Conservation (phyloP, 352 stramenopile genomes). For the Pythium aquatile region DNA sequence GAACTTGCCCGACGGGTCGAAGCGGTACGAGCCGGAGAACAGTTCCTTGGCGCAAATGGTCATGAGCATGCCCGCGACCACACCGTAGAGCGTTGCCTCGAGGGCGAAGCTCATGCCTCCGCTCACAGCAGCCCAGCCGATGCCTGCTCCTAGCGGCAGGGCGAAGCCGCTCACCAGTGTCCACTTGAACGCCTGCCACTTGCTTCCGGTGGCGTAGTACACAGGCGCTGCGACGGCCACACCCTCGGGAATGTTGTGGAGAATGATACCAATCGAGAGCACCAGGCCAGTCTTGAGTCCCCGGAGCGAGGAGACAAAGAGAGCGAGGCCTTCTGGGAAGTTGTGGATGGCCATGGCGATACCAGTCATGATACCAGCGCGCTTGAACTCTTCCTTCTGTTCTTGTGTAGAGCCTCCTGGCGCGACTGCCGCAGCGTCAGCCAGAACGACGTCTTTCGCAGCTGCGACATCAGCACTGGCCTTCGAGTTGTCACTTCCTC, state of each 20-base stretch:
- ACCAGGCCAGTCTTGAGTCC: slow-evolving; percentile 88
- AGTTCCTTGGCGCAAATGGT: slow-evolving; percentile 90
- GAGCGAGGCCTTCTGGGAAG: slow-evolving; percentile 95
- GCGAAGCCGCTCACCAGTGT: slow-evolving; percentile 83
- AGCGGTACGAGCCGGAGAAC: slow-evolving; percentile 88
- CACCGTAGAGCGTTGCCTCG: slow-evolving; percentile 86
- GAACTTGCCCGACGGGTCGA: slow-evolving; percentile 84
- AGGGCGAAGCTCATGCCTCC: slow-evolving; percentile 65
- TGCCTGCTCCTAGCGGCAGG: slow-evolving; percentile 85
- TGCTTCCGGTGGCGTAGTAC: slow-evolving; percentile 95
- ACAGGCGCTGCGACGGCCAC: slow-evolving; percentile 93
- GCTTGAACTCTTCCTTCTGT: slow-evolving; percentile 57
- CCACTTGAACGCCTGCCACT: slow-evolving; percentile 91
- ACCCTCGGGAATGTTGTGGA: slow-evolving; percentile 97
- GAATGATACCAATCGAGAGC: slow-evolving; percentile 93
- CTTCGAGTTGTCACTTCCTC: no score
- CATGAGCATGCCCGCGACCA: slow-evolving; percentile 94
- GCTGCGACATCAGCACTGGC: no score
- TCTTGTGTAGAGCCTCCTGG: slow-evolving; percentile 18
- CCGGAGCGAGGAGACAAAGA: slow-evolving; percentile 92
- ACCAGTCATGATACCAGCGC: slow-evolving; percentile 91
- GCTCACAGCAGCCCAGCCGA: slow-evolving; percentile 77
- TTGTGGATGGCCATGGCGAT: slow-evolving; percentile 97
- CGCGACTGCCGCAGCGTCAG: neutral
- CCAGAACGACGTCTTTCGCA: no score